Percentiles rank a stretch among this genome's conserved stretches.
Evolutionary conservation across 139 green algal species (phyloP).

Genomic region (Medakamo hakoo): DNA sequence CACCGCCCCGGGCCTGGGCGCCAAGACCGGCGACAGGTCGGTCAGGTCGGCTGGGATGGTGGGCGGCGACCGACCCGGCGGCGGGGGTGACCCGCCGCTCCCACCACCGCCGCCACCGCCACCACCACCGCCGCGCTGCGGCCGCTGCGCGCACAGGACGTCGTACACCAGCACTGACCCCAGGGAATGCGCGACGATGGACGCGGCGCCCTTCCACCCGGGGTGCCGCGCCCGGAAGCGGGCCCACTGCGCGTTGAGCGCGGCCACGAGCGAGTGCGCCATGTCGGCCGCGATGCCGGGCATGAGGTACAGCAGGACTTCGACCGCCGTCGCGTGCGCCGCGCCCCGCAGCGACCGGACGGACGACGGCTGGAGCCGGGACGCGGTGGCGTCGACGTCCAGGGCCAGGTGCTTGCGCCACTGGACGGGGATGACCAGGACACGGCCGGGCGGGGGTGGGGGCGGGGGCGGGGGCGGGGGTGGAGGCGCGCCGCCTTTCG

Average conservation of each 20-base stretch:
- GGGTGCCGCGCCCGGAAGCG: conserved; percentile 47
- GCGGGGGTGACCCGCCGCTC: too few species aligned
- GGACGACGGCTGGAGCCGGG: conserved; percentile 35
- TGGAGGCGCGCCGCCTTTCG: not conserved
- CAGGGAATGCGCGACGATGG: conserved; percentile 50
- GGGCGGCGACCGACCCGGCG: not conserved
- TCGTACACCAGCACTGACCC: conserved; percentile 55
- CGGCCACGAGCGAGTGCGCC: conserved; percentile 28
- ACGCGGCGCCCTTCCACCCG: conserved; percentile 37
- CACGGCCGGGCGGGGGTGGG: conserved; percentile 5
- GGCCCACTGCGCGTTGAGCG: conserved; percentile 36
- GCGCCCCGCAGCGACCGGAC: conserved; percentile 24
- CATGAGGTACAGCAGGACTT: conserved; percentile 62
- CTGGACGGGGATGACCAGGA: conserved; percentile 48
- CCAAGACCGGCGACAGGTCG: conserved; percentile 1
- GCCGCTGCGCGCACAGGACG: conserved; percentile 46
- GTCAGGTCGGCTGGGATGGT: conserved; percentile 1
- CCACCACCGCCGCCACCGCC: not conserved
- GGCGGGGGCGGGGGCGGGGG: not conserved
- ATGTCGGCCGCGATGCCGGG: conserved; percentile 44
- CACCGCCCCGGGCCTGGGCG: too few species aligned
- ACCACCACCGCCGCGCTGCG: not conserved
- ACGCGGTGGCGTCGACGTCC: conserved; percentile 29
- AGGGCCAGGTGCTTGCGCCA: conserved; percentile 50
- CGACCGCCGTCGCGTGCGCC: conserved; percentile 46